A percentile compares a stretch with the other conserved stretches of the same genome.
Evolutionary conservation across 352 stramenopile species (phyloP).

Genomic region (Phytophthora litchii): DNA sequence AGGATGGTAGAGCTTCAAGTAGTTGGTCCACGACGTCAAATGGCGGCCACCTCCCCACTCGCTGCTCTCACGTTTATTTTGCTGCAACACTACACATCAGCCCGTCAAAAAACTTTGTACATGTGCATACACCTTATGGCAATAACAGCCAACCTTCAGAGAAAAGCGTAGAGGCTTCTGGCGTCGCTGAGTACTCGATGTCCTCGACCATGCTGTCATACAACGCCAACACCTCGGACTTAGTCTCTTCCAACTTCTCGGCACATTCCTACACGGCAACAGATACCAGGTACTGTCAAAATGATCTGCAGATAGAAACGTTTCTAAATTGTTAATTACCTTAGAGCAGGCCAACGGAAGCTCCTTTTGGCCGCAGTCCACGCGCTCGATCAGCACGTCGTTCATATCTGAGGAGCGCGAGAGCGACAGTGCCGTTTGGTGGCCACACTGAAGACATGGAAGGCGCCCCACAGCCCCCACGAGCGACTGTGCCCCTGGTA

Average conservation of each 20-base stretch:
- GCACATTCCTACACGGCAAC: slow-evolving; percentile 55
- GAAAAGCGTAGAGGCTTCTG: slow-evolving; percentile 50
- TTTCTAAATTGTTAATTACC: slow-evolving; percentile 15
- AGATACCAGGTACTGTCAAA: no score
- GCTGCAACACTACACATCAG: slow-evolving; percentile 35
- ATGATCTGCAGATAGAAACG: not conserved
- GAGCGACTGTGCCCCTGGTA: slow-evolving; percentile 31
- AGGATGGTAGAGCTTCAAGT: slow-evolving; percentile 46
- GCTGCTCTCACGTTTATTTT: slow-evolving; percentile 26
- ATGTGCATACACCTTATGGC: slow-evolving; percentile 10
- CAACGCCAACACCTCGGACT: slow-evolving; percentile 36
- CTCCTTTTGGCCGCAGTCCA: slow-evolving; percentile 39
- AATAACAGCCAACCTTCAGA: slow-evolving; percentile 38
- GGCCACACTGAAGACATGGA: slow-evolving; percentile 59
- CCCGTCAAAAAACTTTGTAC: not conserved
- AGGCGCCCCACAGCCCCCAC: slow-evolving; percentile 42
- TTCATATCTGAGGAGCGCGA: slow-evolving; percentile 24
- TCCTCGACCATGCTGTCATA: slow-evolving; percentile 55
- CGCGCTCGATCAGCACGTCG: slow-evolving; percentile 31
- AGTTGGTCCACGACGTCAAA: slow-evolving; percentile 49
- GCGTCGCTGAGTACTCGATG: slow-evolving; percentile 38
- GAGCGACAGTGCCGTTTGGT: slow-evolving; percentile 18
- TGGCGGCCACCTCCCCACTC: slow-evolving; percentile 13
- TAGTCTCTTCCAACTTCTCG: slow-evolving; percentile 27
- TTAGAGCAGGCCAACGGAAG: slow-evolving; percentile 60